Percentiles rank a stretch among this genome's conserved stretches.
These are phyloP conservation scores for Aspergillus sp. DNA, from an alignment of 2,329 filamentous ascomycete species.

Conservation along the genomic window DNA sequence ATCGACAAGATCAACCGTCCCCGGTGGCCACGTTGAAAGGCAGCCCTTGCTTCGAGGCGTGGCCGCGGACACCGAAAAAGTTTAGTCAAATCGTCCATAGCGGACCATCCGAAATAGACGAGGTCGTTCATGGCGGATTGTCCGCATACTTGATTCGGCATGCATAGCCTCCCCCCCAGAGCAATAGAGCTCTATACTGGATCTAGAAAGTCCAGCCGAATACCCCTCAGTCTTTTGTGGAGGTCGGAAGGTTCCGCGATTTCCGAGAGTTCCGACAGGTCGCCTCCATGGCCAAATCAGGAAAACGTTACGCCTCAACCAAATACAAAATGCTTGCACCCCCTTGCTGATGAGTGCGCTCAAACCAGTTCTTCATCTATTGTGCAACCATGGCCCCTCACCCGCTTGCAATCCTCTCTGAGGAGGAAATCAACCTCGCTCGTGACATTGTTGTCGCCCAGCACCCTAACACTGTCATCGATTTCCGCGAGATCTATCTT, in stretches of 20 bases:
- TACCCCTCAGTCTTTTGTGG: background rate
- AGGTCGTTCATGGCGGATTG: too few species aligned
- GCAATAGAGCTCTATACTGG: background rate
- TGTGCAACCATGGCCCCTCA: slow-evolving; percentile 27
- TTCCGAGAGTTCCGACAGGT: slow-evolving; percentile 9
- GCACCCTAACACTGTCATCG: slow-evolving; percentile 33
- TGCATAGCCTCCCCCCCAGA: background rate
- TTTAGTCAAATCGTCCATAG: too few species aligned
- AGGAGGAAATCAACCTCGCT: slow-evolving; percentile 34
- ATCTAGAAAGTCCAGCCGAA: slow-evolving; percentile 4
- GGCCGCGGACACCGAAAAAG: too few species aligned
- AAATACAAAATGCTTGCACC: background rate
- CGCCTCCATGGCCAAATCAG: background rate
- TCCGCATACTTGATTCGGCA: too few species aligned
- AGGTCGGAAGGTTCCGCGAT: background rate
- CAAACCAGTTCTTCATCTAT: background rate
- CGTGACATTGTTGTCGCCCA: slow-evolving; percentile 32
- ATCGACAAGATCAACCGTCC: too few species aligned
- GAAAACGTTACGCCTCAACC: background rate
- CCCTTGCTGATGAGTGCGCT: background rate
- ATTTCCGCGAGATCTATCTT: slow-evolving; percentile 53
- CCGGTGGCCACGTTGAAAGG: too few species aligned
- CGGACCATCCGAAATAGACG: too few species aligned
- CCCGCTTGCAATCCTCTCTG: slow-evolving; percentile 35
- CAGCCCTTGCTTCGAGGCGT: too few species aligned